Evolutionary conservation across 345 rosid genomes (phyloP).

Genomic region (Euclidium syriacum): DNA sequence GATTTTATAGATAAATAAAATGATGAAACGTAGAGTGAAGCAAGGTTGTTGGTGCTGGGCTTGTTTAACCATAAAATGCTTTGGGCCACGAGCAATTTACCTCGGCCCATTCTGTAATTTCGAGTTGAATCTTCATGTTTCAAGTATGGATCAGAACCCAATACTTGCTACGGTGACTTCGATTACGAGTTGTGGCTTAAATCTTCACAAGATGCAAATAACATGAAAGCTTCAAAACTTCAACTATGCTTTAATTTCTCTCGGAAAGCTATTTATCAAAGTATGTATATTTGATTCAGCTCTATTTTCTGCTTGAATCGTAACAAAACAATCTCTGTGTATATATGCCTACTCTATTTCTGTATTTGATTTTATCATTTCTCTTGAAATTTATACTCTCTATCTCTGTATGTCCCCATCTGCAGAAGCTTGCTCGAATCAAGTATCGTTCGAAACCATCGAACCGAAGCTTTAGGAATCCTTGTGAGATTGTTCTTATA

Average conservation of each 20-base stretch:
- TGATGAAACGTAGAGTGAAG: too few species aligned
- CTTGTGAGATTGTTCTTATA: conserved; percentile 74
- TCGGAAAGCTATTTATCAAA: background rate
- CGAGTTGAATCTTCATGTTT: too few species aligned
- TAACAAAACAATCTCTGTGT: conserved; percentile 1
- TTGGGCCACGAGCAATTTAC: too few species aligned
- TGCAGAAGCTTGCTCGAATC: conserved; percentile 14
- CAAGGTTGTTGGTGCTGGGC: too few species aligned
- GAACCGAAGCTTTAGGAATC: conserved; percentile 71
- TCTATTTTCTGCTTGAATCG: conserved; percentile 10
- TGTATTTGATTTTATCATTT: background rate
- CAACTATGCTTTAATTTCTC: background rate
- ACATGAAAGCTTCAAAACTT: too few species aligned
- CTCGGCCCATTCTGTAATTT: too few species aligned
- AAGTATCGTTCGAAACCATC: conserved; percentile 66
- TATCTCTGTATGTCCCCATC: background rate
- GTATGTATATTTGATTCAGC: background rate
- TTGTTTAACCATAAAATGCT: too few species aligned
- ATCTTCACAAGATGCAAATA: too few species aligned
- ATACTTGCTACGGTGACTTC: too few species aligned
- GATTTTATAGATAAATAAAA: too few species aligned
- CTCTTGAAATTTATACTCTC: background rate
- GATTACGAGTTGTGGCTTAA: too few species aligned
- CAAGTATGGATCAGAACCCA: too few species aligned
- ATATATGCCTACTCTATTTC: background rate